Base-by-base conservation (phyloP, 306 rosid genomes). In the Medicago arabica region DNA sequence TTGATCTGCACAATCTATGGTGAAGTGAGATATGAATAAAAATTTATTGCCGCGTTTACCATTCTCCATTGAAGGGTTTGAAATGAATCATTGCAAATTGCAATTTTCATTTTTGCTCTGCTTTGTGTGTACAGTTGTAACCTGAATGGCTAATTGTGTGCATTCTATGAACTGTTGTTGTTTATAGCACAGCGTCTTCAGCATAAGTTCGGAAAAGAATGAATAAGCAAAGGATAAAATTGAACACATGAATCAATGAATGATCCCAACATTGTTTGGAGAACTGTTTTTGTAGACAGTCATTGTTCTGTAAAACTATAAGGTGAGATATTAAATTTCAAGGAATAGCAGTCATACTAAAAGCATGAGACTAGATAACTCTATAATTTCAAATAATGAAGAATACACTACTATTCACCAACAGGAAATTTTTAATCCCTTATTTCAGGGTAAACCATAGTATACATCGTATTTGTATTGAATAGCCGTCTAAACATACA, bases 401-500 rank as follows among this genome's bases (percentile, higher is more conserved):
- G 31, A 80, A 75, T 76, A 54, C 71, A 49, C 69, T 66, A 75
- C 23, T 46, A 55, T 16, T 65, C 50, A 57, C 51, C 75, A 57
- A 71, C 34, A 11, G 9, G 71, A 75, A 17, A 3, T 36, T 69
- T 60, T 21, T 31, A 19, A 67, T 18, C 74, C 60, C 67, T 4
- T 63, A 64, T 65, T 71, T 63, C 71, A 63, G 6, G 69, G 57
- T 15, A 68, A 58, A 31, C 75, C 40, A 50, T 15, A 16, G 40
- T 14, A 15, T 44, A n/a, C 50, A 71, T 8, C 69, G 53, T 61
- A 44, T 13, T 46, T 12, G 50, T 12, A 74, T 19, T 50, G 62
- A 78, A 75, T 73, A 54, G 2, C 21, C 23, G 19, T 75, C 79
- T 86, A 95, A 83, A 92, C 93, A 82, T 95, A 92, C 97, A 95